phyloP scores from a whole-genome alignment of 257 asterid genomes.

The Ilex asprella region DNA sequence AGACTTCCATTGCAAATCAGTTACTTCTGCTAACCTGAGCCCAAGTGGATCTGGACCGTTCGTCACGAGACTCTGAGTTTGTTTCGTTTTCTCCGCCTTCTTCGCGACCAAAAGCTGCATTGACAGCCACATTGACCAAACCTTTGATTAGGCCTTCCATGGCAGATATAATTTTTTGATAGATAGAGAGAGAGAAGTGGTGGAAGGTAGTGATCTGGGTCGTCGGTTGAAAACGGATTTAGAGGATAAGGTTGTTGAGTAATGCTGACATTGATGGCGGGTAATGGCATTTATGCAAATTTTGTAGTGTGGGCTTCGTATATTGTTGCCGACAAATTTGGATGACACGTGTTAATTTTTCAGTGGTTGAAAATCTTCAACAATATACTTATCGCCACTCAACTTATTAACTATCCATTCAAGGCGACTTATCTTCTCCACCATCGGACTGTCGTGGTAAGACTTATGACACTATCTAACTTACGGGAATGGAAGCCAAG shows the following conservation, averaged over 20 bases:
- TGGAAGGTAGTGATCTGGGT: neutral
- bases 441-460: too few relatives aligned
- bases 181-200: neutral
- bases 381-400: too few relatives aligned
- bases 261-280: neutral
- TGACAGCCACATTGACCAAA: slow-evolving; percentile 35
- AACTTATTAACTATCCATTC: too few relatives aligned
- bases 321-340: too few relatives aligned
- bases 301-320: too few relatives aligned
- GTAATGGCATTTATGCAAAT: too few relatives aligned
- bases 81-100: slow-evolving; percentile 11
- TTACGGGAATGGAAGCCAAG: too few relatives aligned
- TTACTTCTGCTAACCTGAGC: slow-evolving; percentile 50
- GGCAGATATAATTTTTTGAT: neutral
- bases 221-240: too few relatives aligned
- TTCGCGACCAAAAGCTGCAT: slow-evolving; percentile 45
- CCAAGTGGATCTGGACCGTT: slow-evolving; percentile 76
- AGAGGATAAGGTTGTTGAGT: slow-evolving; percentile 2
- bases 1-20: neutral
- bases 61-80: slow-evolving; percentile 25
- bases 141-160: slow-evolving; percentile 81
- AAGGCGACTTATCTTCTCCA: too few relatives aligned
- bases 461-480: too few relatives aligned
- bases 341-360: too few relatives aligned
- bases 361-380: too few relatives aligned